Percentiles rank a stretch among this genome's conserved stretches.
Evolutionary conservation across 2,329 filamentous ascomycete genomes (phyloP).

Genomic region (Verticillium dahliae): DNA sequence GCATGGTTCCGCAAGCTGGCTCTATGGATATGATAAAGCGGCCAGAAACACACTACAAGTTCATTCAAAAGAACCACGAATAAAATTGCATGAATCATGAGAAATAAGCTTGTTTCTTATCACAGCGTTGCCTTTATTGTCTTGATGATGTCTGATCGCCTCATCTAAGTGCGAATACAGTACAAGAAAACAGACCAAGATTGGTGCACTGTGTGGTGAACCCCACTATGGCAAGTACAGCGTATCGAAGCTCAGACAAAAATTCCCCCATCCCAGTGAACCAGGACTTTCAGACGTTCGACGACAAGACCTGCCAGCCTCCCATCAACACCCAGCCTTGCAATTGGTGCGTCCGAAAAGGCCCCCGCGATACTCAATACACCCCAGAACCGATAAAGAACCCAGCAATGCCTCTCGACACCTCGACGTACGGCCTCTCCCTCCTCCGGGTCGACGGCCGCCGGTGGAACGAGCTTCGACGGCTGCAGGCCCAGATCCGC

Average conservation of each 20-base stretch:
- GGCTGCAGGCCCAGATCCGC: slow-evolving; percentile 80
- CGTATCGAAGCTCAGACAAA: neutral
- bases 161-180: neutral
- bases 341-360: neutral
- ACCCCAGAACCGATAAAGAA: neutral
- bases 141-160: neutral
- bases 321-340: neutral
- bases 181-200: neutral
- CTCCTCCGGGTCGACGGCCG: slow-evolving; percentile 77
- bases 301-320: neutral
- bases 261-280: neutral
- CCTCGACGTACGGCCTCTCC: slow-evolving; percentile 82
- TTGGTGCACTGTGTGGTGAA: neutral
- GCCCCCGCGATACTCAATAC: neutral
- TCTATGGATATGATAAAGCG: too few species aligned
- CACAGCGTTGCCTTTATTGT: neutral
- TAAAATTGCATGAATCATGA: too few species aligned
- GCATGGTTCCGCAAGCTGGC: too few species aligned
- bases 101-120: neutral
- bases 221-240: neutral
- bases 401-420: slow-evolving; percentile 80
- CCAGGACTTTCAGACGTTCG: neutral
- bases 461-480: slow-evolving; percentile 94
- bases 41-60: too few species aligned
- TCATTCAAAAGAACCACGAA: too few species aligned